phyloP scores from a whole-genome alignment of 371 early-diverging fungal genomes.

The Mucor piriformis region DNA sequence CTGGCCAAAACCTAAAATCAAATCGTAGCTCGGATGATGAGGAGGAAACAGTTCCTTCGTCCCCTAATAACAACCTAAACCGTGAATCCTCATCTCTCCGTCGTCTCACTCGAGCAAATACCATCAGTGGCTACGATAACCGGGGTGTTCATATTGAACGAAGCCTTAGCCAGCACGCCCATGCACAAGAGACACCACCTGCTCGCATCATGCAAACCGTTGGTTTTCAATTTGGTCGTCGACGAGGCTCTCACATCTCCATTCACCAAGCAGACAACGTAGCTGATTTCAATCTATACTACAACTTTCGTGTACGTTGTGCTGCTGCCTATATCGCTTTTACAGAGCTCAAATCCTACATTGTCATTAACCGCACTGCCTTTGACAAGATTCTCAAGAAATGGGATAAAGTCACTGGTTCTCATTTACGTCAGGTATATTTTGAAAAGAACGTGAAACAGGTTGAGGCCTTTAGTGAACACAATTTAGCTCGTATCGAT shows the following conservation, averaged over 20 bases:
- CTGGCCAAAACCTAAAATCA: neutral
- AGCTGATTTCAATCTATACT: slow-evolving; percentile 16
- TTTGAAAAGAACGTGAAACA: slow-evolving; percentile 59
- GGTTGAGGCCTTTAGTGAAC: slow-evolving; percentile 53
- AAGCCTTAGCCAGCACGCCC: slow-evolving; percentile 7
- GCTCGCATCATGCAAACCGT: slow-evolving; percentile 10
- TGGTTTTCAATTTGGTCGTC: slow-evolving; percentile 5
- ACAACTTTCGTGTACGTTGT: slow-evolving; percentile 23
- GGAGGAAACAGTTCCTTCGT: neutral
- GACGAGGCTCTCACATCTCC: slow-evolving; percentile 17
- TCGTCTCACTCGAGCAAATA: neutral
- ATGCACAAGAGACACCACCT: neutral
- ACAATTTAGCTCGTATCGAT: slow-evolving; percentile 33
- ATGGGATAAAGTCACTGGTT: slow-evolving; percentile 82
- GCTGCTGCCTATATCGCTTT: slow-evolving; percentile 64
- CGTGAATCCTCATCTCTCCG: neutral
- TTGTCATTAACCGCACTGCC: slow-evolving; percentile 85
- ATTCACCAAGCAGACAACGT: slow-evolving; percentile 5
- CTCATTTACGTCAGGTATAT: slow-evolving; percentile 49
- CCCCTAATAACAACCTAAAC: neutral
- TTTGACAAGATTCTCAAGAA: slow-evolving; percentile 96
- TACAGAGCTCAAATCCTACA: slow-evolving; percentile 81
- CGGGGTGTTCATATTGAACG: slow-evolving; percentile 7
- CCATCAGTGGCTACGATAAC: slow-evolving; percentile 2
- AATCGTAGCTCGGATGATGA: neutral